Evolutionary conservation across 2,329 filamentous ascomycete genomes (phyloP), one percentile per base, ranked within the genome.

Genomic region (Phaeosphaeria sp.): DNA sequence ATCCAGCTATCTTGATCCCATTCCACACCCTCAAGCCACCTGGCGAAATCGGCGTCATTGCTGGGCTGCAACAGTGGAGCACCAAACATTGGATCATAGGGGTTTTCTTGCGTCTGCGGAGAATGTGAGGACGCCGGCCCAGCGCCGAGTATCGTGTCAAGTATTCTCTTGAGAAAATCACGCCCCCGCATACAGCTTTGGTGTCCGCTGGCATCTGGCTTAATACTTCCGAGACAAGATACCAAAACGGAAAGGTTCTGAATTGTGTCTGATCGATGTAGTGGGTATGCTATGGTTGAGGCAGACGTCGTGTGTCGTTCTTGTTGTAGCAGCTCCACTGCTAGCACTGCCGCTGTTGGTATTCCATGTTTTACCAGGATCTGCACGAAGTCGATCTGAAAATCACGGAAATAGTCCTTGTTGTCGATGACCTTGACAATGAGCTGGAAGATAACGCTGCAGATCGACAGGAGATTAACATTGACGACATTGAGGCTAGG

Each of bases 221-320:
- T 70, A 2, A 81, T 74, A 1, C 72, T 72, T 1, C 72, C 77
- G 1, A 82, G 67, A 25, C 76, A 77, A 1, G 78, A 76, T 15
- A 79, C 77, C 60, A 81, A 79, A n/a, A 81, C 79, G 24, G 76
- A 78, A 2, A 82, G 72, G 36, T 78, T 75, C 55, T 81, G 79
- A 5, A 82, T 80, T 0, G 77, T 80, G 24, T 81, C 79, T 0
- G 79, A 80, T 9, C 80, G 72, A 13, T 78, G 77, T 0, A 81
- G 66, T 8, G 78, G 55, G 63, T 74, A 61, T 1, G 64, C 65
- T 65, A 57, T 54, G n/a, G 49, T 65, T 25, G 36, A 75, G 61
- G 51, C 50, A 13, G 63, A 66, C 0, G 49, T 40, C 1, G 64
- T 60, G 18, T 71, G 43, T 49, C 77, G 75, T 44, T 80, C 77